phyloP scores from a whole-genome alignment of 768 basidiomycete genomes.

The Pleurotus giganteus region DNA sequence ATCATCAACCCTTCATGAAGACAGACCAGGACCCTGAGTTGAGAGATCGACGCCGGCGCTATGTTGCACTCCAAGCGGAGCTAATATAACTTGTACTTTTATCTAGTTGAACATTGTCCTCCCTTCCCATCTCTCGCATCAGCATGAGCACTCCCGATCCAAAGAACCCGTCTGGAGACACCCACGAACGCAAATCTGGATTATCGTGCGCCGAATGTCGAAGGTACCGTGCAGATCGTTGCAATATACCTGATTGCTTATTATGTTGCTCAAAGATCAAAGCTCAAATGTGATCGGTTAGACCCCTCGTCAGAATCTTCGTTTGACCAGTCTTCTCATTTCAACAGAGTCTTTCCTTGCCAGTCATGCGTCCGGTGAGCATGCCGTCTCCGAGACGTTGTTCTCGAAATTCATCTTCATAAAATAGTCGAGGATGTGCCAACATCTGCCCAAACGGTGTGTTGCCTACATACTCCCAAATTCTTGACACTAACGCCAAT shows the following conservation, averaged over 20 bases:
- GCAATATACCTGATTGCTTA: background rate
- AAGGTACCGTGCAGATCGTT: constrained; percentile 28
- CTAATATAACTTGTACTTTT: too few relatives aligned
- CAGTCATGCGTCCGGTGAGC: constrained; percentile 46
- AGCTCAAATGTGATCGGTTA: constrained; percentile 53
- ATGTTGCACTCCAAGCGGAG: too few relatives aligned
- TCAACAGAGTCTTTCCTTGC: constrained; percentile 47
- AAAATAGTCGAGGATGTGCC: constrained; percentile 45
- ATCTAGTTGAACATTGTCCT: too few relatives aligned
- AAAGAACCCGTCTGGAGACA: constrained; percentile 13
- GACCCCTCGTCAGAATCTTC: background rate
- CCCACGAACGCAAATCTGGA: constrained; percentile 32
- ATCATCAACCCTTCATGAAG: background rate
- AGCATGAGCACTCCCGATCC: constrained; percentile 11
- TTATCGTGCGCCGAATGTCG: constrained; percentile 55
- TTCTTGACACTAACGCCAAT: background rate
- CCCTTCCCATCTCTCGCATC: constrained; percentile 3
- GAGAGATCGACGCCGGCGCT: too few relatives aligned
- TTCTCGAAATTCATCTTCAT: background rate
- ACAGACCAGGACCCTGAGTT: background rate
- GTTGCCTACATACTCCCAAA: constrained; percentile 3
- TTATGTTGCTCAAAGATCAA: constrained; percentile 33
- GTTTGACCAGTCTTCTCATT: background rate
- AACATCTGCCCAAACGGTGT: constrained; percentile 50
- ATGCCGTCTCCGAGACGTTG: background rate